Percentiles rank a stretch among this genome's conserved stretches.
These are phyloP conservation scores for Hortaea sp. DNA, from an alignment of 2,329 filamentous ascomycete genomes.

Conservation along the genomic window DNA sequence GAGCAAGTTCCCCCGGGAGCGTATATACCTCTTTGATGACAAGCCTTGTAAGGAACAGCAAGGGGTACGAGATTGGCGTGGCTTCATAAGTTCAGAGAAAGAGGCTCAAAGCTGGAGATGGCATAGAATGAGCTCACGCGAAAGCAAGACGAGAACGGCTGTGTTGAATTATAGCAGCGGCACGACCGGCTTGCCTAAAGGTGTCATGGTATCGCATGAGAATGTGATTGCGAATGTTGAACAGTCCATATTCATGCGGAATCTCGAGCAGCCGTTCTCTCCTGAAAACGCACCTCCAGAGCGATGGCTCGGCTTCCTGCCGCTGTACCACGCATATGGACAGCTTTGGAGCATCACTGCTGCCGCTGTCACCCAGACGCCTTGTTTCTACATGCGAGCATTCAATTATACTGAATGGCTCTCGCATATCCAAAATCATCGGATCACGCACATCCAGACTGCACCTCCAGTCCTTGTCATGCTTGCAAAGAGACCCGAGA, in stretches of 20 bases:
- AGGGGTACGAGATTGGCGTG: constrained; percentile 35
- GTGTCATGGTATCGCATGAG: constrained; percentile 33
- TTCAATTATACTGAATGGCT: constrained; percentile 28
- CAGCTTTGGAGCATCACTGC: constrained; percentile 29
- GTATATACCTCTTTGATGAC: constrained; percentile 40
- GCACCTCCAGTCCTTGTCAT: constrained; percentile 27
- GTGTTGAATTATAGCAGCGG: constrained; percentile 21
- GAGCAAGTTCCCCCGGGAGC: constrained; percentile 30
- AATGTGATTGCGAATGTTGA: constrained; percentile 32
- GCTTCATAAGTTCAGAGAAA: constrained; percentile 26
- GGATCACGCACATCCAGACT: constrained; percentile 28
- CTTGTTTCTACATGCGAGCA: constrained; percentile 27
- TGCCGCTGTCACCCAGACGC: constrained; percentile 21
- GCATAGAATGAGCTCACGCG: constrained; percentile 28
- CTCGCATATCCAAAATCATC: constrained; percentile 24
- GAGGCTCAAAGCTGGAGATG: constrained; percentile 28
- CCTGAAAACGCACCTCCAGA: constrained; percentile 10
- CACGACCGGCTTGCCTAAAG: constrained; percentile 34
- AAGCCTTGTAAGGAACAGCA: constrained; percentile 15
- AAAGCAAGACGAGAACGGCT: constrained; percentile 21
- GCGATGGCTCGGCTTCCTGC: constrained; percentile 27
- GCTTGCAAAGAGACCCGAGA: constrained; percentile 26
- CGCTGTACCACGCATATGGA: constrained; percentile 26
- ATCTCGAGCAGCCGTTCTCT: constrained; percentile 21
- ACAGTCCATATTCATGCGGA: constrained; percentile 30